These are phyloP conservation scores for Dioszegia crocea DNA, from an alignment of 768 basidiomycete genomes.

Conservation along the genomic window DNA sequence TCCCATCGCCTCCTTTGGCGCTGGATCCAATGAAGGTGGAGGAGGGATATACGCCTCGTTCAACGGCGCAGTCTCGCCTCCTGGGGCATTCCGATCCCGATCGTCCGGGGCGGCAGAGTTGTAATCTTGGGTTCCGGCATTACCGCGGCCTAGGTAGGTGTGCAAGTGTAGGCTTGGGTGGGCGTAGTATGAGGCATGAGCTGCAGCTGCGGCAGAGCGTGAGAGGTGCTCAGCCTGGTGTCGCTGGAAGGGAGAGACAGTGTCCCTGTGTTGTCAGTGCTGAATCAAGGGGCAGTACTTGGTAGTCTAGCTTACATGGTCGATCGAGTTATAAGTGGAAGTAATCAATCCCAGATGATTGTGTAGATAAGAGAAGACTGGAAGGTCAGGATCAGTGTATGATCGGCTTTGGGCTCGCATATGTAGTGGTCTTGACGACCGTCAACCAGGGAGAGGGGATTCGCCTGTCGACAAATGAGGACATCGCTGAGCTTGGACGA, in stretches of 20 bases:
- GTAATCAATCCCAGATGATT: no score
- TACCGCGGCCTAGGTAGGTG: conserved; percentile 22
- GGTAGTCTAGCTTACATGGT: not conserved
- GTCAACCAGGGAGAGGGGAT: not conserved
- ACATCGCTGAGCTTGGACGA: not conserved
- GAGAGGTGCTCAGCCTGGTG: conserved; percentile 39
- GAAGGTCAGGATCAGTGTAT: no score
- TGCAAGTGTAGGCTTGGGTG: conserved; percentile 37
- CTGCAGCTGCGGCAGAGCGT: conserved; percentile 36
- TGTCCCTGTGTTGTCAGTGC: conserved; percentile 22
- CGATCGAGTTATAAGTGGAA: not conserved
- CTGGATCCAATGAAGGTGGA: not conserved
- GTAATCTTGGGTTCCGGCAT: not conserved
- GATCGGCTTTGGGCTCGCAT: no score
- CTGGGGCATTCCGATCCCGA: not conserved
- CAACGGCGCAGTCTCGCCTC: conserved; percentile 12
- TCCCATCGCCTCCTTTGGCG: not conserved
- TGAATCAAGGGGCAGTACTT: not conserved
- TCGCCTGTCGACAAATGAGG: not conserved
- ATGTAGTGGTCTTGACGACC: not conserved
- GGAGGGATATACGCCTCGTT: conserved; percentile 19
- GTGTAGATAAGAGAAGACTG: no score
- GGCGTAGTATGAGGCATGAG: conserved; percentile 42
- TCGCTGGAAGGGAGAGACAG: conserved; percentile 3
- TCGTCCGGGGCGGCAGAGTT: not conserved